These are phyloP conservation scores for Aureobasidium zeae DNA, from an alignment of 2,329 filamentous ascomycete genomes.

Conservation along the genomic window DNA sequence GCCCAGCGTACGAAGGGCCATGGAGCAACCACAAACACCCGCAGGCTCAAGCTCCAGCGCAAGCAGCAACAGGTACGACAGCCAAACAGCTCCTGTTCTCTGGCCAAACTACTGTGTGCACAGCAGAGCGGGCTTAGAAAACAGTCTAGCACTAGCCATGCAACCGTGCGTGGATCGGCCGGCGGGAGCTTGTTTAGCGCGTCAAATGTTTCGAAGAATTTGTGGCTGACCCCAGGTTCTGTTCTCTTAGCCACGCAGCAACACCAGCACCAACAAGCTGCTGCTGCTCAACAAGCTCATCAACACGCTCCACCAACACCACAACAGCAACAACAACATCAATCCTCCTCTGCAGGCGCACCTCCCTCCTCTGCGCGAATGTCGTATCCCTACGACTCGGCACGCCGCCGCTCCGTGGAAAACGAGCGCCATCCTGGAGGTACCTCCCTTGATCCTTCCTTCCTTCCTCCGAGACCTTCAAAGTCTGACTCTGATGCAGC, in stretches of 20 bases:
- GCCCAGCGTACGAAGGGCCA: conserved; percentile 24
- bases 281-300: background rate
- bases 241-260: no score
- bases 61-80: conserved; percentile 7
- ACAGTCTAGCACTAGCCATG: conserved; percentile 7
- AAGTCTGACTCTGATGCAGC: conserved; percentile 20
- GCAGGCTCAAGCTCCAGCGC: background rate
- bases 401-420: conserved; percentile 37
- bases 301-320: conserved; percentile 14
- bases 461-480: background rate
- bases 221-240: conserved; percentile 1
- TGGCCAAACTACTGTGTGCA: no score
- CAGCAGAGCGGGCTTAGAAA: no score
- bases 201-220: conserved; percentile 6
- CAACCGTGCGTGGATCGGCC: conserved; percentile 6
- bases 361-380: conserved; percentile 28
- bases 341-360: conserved; percentile 20
- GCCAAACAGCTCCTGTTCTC: no score
- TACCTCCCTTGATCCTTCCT: background rate
- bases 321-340: conserved; percentile 18
- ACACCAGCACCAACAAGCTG: conserved; percentile 13
- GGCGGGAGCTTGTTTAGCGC: conserved; percentile 4
- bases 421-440: conserved; percentile 19
- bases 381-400: conserved; percentile 32
- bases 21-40: conserved; percentile 15